phyloP scores from a whole-genome alignment of 2,329 filamentous ascomycete species.

The Cladophialophora bantiana region DNA sequence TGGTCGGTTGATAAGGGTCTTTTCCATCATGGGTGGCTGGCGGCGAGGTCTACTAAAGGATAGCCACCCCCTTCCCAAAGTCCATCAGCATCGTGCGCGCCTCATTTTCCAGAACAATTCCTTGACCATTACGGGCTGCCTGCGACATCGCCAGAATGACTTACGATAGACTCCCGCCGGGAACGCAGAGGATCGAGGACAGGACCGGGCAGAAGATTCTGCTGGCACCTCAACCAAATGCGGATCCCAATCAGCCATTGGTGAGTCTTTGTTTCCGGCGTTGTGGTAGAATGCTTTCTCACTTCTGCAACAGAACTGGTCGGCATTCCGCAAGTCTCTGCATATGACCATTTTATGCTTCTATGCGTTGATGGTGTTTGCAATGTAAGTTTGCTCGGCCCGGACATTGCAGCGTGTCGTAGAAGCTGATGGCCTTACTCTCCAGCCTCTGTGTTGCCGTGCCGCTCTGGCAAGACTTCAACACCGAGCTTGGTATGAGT shows the following conservation, averaged over 20 bases:
- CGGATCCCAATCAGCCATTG: slow-evolving; percentile 44
- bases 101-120: neutral
- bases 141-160: slow-evolving; percentile 18
- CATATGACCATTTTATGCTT: slow-evolving; percentile 43
- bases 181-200: slow-evolving; percentile 36
- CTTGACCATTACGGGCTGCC: neutral
- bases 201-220: slow-evolving; percentile 29
- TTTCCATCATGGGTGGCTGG: neutral
- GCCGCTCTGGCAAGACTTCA: slow-evolving; percentile 52
- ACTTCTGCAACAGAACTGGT: slow-evolving; percentile 19
- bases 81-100: neutral
- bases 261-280: slow-evolving; percentile 22
- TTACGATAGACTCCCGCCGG: slow-evolving; percentile 34
- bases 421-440: neutral
- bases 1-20: neutral
- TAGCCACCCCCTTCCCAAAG: neutral
- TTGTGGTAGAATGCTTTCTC: neutral
- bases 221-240: slow-evolving; percentile 41
- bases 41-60: slow-evolving; percentile 4
- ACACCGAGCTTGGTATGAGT: slow-evolving; percentile 50
- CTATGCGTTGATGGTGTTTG: slow-evolving; percentile 43
- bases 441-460: slow-evolving; percentile 47
- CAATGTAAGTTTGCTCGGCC: slow-evolving; percentile 35
- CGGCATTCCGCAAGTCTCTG: slow-evolving; percentile 41
- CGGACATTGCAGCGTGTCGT: neutral